These are phyloP conservation scores for Salvia splendens DNA, from an alignment of 257 asterid genomes.

Conservation along the genomic window DNA sequence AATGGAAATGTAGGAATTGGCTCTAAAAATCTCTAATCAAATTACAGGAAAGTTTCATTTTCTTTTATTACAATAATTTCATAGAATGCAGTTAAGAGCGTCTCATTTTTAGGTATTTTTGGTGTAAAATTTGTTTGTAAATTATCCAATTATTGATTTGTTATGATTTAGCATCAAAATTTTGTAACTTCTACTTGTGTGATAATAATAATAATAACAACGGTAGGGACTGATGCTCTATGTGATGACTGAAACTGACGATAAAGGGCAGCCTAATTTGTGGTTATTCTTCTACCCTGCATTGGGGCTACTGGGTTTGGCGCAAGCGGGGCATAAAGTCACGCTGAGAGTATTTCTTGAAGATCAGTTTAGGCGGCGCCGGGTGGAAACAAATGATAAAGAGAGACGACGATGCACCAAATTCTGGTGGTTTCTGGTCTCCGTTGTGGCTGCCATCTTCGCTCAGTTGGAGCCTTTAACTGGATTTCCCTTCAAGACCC, in stretches of 20 bases:
- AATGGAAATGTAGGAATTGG: too few relatives aligned
- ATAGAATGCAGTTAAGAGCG: accelerated
- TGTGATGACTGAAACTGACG: not conserved
- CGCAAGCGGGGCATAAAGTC: slow-evolving; percentile 15
- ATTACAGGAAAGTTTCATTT: too few relatives aligned
- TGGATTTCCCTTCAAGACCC: not conserved
- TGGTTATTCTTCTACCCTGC: not conserved
- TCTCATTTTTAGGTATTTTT: too few relatives aligned
- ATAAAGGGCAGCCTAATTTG: not conserved
- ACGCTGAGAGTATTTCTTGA: slow-evolving; percentile 24
- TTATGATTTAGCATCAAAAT: too few relatives aligned
- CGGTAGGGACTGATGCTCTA: slow-evolving; percentile 21
- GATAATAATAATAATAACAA: too few relatives aligned
- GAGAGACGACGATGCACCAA: not conserved
- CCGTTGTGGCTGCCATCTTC: slow-evolving; percentile 11
- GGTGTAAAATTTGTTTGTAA: too few relatives aligned
- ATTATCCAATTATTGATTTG: too few relatives aligned
- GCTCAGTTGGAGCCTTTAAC: not conserved
- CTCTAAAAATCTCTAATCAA: too few relatives aligned
- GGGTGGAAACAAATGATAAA: not conserved
- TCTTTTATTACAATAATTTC: too few relatives aligned
- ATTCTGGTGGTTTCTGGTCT: slow-evolving; percentile 4
- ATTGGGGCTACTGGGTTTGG: slow-evolving; percentile 21
- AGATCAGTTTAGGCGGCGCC: slow-evolving; percentile 31
- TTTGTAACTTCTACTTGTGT: too few relatives aligned